These are phyloP conservation scores for Asterionellopsis glacialis DNA, from an alignment of 108 stramenopile genomes.

Conservation along the genomic window DNA sequence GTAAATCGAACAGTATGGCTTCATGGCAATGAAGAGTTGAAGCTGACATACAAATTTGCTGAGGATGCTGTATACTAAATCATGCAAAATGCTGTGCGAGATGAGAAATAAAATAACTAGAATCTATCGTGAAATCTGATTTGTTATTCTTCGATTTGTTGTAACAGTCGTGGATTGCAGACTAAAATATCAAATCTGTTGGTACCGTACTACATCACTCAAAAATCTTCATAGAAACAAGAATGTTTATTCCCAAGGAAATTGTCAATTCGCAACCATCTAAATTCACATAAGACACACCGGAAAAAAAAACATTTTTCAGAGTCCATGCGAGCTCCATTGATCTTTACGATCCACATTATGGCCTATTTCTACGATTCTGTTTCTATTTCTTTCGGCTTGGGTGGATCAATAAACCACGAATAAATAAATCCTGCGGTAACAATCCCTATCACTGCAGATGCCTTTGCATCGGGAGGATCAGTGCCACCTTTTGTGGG, in stretches of 20 bases:
- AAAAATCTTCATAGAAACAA: too few relatives aligned
- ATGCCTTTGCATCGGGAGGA: constrained; percentile 12
- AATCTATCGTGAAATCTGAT: not conserved
- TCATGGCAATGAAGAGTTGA: constrained; percentile 19
- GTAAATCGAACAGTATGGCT: constrained; percentile 41
- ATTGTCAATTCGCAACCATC: too few relatives aligned
- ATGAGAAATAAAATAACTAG: not conserved
- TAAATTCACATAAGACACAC: too few relatives aligned
- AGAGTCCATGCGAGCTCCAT: too few relatives aligned
- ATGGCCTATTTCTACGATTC: not conserved
- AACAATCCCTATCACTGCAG: constrained; percentile 20
- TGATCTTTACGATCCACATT: too few relatives aligned
- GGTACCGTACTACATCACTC: too few relatives aligned
- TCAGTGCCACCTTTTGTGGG: constrained; percentile 34
- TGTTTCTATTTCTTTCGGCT: too few relatives aligned
- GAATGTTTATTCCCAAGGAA: too few relatives aligned
- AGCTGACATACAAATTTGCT: constrained; percentile 24
- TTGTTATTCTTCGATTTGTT: not conserved
- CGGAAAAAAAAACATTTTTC: too few relatives aligned
- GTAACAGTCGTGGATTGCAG: not conserved
- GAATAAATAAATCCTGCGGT: constrained; percentile 14
- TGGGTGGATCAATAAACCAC: constrained; percentile 29
- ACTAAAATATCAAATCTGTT: not conserved
- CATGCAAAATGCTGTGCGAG: not conserved
- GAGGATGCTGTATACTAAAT: not conserved